Base-by-base conservation (phyloP, 148 eudicot genomes). In the Drosera capensis region DNA sequence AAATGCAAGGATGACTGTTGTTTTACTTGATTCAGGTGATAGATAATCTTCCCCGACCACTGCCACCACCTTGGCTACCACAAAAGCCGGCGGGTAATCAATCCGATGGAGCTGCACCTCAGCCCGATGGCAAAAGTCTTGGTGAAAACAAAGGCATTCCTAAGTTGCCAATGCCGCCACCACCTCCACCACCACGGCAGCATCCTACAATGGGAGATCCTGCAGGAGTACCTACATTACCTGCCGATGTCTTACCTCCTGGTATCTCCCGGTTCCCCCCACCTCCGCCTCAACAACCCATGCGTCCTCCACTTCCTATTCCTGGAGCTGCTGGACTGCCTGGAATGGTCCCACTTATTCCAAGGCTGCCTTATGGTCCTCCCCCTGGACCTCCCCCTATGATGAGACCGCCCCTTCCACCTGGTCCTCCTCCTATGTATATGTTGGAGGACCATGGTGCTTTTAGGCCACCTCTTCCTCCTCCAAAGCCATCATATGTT, bases 341-440 rank as follows among this genome's bases (percentile, higher is more conserved):
- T 26, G 86, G 95, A 51, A 67, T 80, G 81, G 67, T 70, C 22
- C 81, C 94, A n/a, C 61, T 68, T 19, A 59, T 83, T 45, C 77
- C 77, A 49, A 72, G 86, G 70, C 83, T 84, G 17, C 92, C 90
- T 34, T 80, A 68, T 67, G 94, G 92, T 50, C 86, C 82, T 56
- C 92, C 92, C 9, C 74, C 76, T 28, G 82, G 79, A 49, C 74
- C 68, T 42, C 86, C n/a, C n/a, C n/a, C 78, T 48, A 88, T 88
- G 94, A 77, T 80, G 97, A 88, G 86, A 52, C 94, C 92, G 31
- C 97, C 97, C 19, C 86, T 88, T 36, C 97, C 97, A 18, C 97
- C 97, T 8, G 97, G 94, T 20, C 97, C 94, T 13, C 94, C 97
- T 38, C 97, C 94, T 30, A 45, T 74, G 45, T 63, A 60, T 26